These are phyloP conservation scores for Ophiorrhiza pumila DNA, from an alignment of 257 asterid genomes.

Conservation along the genomic window DNA sequence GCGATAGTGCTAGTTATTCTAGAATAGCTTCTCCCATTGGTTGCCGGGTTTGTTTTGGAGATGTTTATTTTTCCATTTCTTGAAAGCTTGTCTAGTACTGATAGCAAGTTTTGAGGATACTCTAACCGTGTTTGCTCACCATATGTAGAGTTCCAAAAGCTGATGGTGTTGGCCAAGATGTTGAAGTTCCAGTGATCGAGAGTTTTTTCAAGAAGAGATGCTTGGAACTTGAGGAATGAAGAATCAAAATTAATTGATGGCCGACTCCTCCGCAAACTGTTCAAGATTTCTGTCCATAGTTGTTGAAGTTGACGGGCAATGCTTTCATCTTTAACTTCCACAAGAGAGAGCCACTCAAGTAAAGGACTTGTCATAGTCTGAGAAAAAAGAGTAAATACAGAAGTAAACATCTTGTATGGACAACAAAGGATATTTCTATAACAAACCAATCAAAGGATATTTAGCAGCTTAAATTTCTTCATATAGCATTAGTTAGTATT, in stretches of 20 bases:
- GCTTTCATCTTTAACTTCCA: constrained; percentile 39
- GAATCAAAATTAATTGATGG: constrained; percentile 54
- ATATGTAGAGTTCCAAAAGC: constrained; percentile 73
- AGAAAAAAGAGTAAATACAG: not conserved
- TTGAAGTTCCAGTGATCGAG: constrained; percentile 58
- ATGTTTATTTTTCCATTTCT: constrained; percentile 54
- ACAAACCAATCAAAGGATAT: not conserved
- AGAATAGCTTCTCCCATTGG: not conserved
- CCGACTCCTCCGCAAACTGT: constrained; percentile 43
- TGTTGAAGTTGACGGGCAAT: constrained; percentile 39
- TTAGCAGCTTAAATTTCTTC: not conserved
- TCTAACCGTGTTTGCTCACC: constrained; percentile 51
- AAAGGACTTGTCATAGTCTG: constrained; percentile 51
- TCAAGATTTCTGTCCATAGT: constrained; percentile 55
- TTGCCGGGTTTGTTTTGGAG: constrained; percentile 30
- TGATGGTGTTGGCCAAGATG: constrained; percentile 51
- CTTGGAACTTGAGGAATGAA: constrained; percentile 51
- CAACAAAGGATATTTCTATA: not conserved
- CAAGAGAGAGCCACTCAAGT: constrained; percentile 60
- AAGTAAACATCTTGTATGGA: constrained; percentile 3
- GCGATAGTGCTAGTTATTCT: constrained; percentile 18
- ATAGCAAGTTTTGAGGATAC: constrained; percentile 57
- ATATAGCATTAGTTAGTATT: not conserved
- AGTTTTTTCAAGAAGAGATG: constrained; percentile 55
- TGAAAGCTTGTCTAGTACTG: constrained; percentile 62